Conservation (phyloP, 441 rosid genomes). For the Jatropha multifida region DNA sequence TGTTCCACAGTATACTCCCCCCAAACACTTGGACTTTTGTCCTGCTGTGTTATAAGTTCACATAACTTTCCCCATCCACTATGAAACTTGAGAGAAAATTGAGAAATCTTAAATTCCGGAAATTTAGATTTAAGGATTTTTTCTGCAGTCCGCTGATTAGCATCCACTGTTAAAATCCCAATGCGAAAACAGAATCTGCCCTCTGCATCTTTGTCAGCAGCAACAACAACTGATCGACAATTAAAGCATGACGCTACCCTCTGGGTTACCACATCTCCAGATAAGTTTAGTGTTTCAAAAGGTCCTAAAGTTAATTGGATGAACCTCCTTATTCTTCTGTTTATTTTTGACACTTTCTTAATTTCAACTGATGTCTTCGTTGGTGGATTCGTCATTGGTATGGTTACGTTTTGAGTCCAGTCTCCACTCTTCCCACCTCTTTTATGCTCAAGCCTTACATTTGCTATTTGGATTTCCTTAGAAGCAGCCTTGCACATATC, state of each 20-base stretch:
- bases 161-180: background rate
- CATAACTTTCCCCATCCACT: background rate
- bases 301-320: background rate
- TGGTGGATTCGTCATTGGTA: background rate
- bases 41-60: background rate
- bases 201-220: background rate
- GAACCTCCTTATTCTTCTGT: background rate
- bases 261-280: background rate
- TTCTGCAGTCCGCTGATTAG: background rate
- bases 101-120: background rate
- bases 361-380: background rate
- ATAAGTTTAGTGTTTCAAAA: background rate
- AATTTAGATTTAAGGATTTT: background rate
- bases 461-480: slow-evolving; percentile 61
- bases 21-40: slow-evolving; percentile 2
- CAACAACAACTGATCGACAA: slow-evolving; percentile 4
- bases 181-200: background rate
- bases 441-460: slow-evolving; percentile 60
- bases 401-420: slow-evolving; percentile 36
- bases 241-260: background rate
- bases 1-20: background rate
- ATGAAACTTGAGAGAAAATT: background rate
- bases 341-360: background rate
- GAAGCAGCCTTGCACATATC: slow-evolving; percentile 99
- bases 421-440: slow-evolving; percentile 86